A percentile compares a stretch with the other conserved stretches of the same genome.
These are phyloP conservation scores for Tardiomyces digboiensis DNA, from an alignment of 1,139 yeast genomes.

Conservation along the genomic window DNA sequence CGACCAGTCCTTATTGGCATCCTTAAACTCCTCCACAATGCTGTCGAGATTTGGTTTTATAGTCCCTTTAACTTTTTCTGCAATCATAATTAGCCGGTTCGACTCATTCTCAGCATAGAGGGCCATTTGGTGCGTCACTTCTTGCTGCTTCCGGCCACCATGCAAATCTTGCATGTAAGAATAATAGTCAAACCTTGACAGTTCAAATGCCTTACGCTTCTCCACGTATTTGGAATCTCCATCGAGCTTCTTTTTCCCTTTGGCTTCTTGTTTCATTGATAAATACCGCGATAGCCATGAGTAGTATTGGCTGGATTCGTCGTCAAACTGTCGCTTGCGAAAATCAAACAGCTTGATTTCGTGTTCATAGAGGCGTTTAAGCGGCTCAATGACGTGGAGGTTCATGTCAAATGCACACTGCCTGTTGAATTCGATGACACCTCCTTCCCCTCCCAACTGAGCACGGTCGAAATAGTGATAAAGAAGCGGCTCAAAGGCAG, in stretches of 20 bases:
- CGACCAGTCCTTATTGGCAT: slow-evolving; percentile 31
- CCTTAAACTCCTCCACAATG: slow-evolving; percentile 24
- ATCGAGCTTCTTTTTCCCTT: slow-evolving; percentile 27
- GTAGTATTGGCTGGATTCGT: slow-evolving; percentile 63
- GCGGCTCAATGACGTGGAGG: slow-evolving; percentile 29
- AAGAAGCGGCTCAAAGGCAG: slow-evolving; percentile 24
- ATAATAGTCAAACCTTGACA: slow-evolving; percentile 63
- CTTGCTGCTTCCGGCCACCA: slow-evolving; percentile 39
- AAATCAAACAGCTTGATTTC: slow-evolving; percentile 32
- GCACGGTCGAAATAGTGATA: slow-evolving; percentile 19
- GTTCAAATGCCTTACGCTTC: slow-evolving; percentile 55
- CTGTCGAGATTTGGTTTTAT: slow-evolving; percentile 24
- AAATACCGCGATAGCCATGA: slow-evolving; percentile 63
- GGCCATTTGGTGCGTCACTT: slow-evolving; percentile 29
- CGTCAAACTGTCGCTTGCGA: slow-evolving; percentile 53
- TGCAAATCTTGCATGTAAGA: slow-evolving; percentile 51
- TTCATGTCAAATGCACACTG: slow-evolving; percentile 10
- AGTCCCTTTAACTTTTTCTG: slow-evolving; percentile 15
- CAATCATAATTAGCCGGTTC: slow-evolving; percentile 16
- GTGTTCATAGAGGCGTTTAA: slow-evolving; percentile 31
- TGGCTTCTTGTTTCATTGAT: slow-evolving; percentile 47
- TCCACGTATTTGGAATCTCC: slow-evolving; percentile 53
- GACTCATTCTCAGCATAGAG: slow-evolving; percentile 28
- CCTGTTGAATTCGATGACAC: slow-evolving; percentile 13
- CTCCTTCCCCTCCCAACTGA: slow-evolving; percentile 3